A percentile compares a stretch with the other conserved stretches of the same genome.
phyloP scores from a whole-genome alignment of 2,329 filamentous ascomycete genomes.

The Ceratocystis lukuohia region DNA sequence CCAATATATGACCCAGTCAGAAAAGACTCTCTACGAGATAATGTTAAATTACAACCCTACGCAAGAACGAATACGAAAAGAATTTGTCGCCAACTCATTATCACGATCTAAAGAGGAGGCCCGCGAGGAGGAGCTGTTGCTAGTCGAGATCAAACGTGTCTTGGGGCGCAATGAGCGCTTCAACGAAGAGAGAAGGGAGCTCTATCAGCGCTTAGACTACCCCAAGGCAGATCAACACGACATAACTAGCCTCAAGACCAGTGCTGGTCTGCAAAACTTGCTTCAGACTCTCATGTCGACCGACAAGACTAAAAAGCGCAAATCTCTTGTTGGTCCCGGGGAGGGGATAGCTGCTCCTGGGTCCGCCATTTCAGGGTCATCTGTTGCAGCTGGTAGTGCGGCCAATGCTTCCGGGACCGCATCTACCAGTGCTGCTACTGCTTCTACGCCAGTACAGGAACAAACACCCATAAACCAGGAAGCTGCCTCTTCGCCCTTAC shows the following conservation, averaged over 20 bases:
- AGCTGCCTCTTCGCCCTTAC: not conserved
- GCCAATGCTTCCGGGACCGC: slow-evolving; percentile 1
- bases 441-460: not conserved
- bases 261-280: slow-evolving; percentile 62
- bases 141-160: slow-evolving; percentile 86
- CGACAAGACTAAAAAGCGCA: slow-evolving; percentile 83
- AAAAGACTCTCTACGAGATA: slow-evolving; percentile 70
- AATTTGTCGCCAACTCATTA: slow-evolving; percentile 67
- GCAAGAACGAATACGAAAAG: slow-evolving; percentile 68
- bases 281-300: slow-evolving; percentile 69
- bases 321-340: slow-evolving; percentile 51
- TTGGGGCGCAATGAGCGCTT: slow-evolving; percentile 73
- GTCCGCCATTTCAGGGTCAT: slow-evolving; percentile 25
- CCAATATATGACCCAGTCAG: slow-evolving; percentile 73
- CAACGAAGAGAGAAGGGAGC: slow-evolving; percentile 74
- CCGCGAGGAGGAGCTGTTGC: slow-evolving; percentile 76
- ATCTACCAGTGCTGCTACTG: not conserved
- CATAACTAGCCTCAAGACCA: slow-evolving; percentile 66
- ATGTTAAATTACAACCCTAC: slow-evolving; percentile 77
- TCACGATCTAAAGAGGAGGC: slow-evolving; percentile 75
- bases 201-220: slow-evolving; percentile 76
- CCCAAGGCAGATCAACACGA: slow-evolving; percentile 56
- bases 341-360: slow-evolving; percentile 40
- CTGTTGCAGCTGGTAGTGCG: not conserved
- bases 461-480: slow-evolving; percentile 5